Evolutionary conservation across 75 land plant genomes (phyloP).

Genomic region (Pinus tabuliformis): DNA sequence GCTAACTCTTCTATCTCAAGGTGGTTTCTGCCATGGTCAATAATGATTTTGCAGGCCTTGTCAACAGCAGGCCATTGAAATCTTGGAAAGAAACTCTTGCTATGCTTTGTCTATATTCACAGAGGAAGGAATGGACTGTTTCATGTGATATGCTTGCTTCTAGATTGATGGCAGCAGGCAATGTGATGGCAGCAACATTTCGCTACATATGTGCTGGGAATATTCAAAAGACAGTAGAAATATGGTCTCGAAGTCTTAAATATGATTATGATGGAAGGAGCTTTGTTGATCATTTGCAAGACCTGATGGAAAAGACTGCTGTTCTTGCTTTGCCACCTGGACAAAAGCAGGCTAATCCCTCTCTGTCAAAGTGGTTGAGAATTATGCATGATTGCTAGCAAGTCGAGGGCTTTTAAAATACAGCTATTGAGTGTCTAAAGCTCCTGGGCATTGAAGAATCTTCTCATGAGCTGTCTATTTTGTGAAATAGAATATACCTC

Average conservation of each 20-base stretch:
- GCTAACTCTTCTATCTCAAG: conserved; percentile 66
- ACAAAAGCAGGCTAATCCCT: conserved; percentile 65
- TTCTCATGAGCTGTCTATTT: conserved; percentile 63
- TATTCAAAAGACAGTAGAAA: conserved; percentile 84
- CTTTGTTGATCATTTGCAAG: conserved; percentile 84
- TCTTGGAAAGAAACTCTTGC: conserved; percentile 96
- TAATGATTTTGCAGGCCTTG: conserved; percentile 73
- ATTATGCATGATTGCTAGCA: conserved; percentile 84
- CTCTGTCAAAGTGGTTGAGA: conserved; percentile 79
- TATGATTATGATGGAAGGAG: conserved; percentile 46
- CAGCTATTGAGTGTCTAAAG: conserved; percentile 82
- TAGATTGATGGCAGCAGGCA: conserved; percentile 61
- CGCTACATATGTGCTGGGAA: conserved; percentile 98
- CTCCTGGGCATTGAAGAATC: conserved; percentile 72
- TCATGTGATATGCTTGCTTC: conserved; percentile 90
- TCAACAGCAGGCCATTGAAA: conserved; percentile 76
- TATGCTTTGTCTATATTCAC: conserved; percentile 76
- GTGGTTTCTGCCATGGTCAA: conserved; percentile 83
- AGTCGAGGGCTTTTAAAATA: conserved; percentile 77
- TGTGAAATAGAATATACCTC: conserved; percentile 71
- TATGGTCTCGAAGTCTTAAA: conserved; percentile 68
- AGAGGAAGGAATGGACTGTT: conserved; percentile 76
- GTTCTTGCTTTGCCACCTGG: conserved; percentile 84
- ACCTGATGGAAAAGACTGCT: conserved; percentile 94
- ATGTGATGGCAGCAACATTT: conserved; percentile 78